Evolutionary conservation across 2,329 filamentous ascomycete genomes (phyloP).

Genomic region (Penicillium polonicum): DNA sequence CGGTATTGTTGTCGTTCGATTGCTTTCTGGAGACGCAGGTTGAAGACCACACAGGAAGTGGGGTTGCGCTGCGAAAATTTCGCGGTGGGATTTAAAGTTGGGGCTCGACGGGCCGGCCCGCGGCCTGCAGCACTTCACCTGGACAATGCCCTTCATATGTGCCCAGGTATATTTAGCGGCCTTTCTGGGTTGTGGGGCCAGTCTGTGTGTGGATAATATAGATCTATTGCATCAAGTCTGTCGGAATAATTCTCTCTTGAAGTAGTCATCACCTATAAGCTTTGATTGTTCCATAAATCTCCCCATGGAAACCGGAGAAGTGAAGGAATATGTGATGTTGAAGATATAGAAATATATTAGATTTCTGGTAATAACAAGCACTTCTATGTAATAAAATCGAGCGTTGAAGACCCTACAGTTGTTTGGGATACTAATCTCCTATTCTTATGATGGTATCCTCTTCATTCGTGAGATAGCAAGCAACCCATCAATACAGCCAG

Average conservation of each 20-base stretch:
- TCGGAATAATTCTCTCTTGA: background rate
- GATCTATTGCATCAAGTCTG: background rate
- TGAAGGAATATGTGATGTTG: background rate
- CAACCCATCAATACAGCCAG: background rate
- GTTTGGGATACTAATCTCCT: background rate
- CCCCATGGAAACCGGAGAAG: background rate
- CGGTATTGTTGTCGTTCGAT: background rate
- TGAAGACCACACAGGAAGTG: slow-evolving; percentile 18
- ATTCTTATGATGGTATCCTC: background rate
- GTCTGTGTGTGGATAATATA: background rate
- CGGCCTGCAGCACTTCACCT: slow-evolving; percentile 1
- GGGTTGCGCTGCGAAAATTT: slow-evolving; percentile 32
- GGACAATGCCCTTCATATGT: background rate
- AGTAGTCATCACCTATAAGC: too few relatives aligned
- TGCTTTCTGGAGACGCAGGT: slow-evolving; percentile 8
- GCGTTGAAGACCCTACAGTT: rapidly evolving
- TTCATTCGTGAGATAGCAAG: background rate
- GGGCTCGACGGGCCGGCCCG: slow-evolving; percentile 38
- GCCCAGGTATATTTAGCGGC: background rate
- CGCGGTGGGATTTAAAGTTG: slow-evolving; percentile 26
- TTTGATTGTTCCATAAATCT: background rate
- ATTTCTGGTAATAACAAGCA: background rate
- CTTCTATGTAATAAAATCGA: background rate
- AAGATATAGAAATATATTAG: background rate
- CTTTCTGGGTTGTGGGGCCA: background rate